Evolutionary conservation across 1,284 basidiomycete species (phyloP).

Genomic region (Ceratobasidium sp.): DNA sequence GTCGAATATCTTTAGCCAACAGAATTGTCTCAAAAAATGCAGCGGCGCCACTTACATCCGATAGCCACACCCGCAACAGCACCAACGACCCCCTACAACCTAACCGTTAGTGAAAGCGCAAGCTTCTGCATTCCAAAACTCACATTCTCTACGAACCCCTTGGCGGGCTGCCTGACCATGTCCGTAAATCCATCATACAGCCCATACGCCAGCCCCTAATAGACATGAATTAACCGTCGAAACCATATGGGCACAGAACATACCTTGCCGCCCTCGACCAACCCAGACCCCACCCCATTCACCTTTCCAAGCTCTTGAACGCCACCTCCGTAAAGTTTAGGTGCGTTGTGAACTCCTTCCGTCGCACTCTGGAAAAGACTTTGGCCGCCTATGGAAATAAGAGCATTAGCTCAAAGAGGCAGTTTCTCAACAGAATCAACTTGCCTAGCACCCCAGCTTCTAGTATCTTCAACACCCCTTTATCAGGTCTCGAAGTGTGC

Average conservation of each 20-base stretch:
- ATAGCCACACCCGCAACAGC: conserved; percentile 22
- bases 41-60: conserved; percentile 9
- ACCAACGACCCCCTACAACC: conserved; percentile 21
- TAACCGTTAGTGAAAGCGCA: not conserved
- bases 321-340: conserved; percentile 62
- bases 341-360: conserved; percentile 64
- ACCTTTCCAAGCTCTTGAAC: conserved; percentile 61
- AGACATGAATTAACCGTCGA: not conserved
- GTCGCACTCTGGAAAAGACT: conserved; percentile 62
- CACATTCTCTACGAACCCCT: conserved; percentile 54
- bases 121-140: not conserved
- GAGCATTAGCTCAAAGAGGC: conserved; percentile 20
- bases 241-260: not conserved
- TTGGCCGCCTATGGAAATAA: conserved; percentile 58
- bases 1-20: conserved; percentile 4
- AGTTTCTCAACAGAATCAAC: not conserved
- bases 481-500: conserved; percentile 56
- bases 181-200: conserved; percentile 68
- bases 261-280: conserved; percentile 64
- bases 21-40: not conserved
- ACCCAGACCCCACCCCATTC: conserved; percentile 61
- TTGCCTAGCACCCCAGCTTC: conserved; percentile 60
- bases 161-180: conserved; percentile 63
- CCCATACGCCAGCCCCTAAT: conserved; percentile 57
- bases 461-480: conserved; percentile 63